Evolutionary conservation across 257 asterid species (phyloP), one percentile per base, ranked within the genome.

Genomic region (Scutellaria galericulata): DNA sequence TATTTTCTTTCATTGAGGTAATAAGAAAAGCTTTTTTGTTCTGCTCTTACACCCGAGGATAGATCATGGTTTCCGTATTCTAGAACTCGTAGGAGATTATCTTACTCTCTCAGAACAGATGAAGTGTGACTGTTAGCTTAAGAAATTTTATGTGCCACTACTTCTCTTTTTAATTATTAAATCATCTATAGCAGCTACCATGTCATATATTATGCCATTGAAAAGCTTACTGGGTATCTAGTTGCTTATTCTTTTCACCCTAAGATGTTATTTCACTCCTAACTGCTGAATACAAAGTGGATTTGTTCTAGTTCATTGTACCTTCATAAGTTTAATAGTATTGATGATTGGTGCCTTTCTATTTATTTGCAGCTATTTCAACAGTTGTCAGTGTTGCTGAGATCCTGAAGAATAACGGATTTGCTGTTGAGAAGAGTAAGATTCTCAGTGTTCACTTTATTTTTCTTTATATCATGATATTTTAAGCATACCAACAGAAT

Each of bases 381-480:
- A 89, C 96, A 0, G 94, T 87, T 63, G 96, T 89, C 22, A 89
- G 89, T 74, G 67, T 87, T 68, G 91, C 94, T 57, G 96, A 87
- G 64, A 87, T 89, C 75, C 72, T 89, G 71, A 87, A 87, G 83
- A 89, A 89, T 53, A 87, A 84, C 83, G 94, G 94, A 45, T 86
- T 86, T 78, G 94, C 92, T 7, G 80, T 79, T 39, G 93, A 89
- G 74, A 87, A 83, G 87, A 89, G 96, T 89, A 78, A 74, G 87
- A 12, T 77, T 62, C 70, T 66, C 27, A 6, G 51, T n/a, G 24
- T 14, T 66, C 10, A 12, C 67, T 22, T 24, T 2, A 47, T 66
- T 52, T 52, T 47, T 39, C 6, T 54, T 64, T 61, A 37, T 44
- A 59, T 68, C 69, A 44, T 27, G 48, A 12, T 68, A n/a, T 74